Evolutionary conservation across 2,329 filamentous ascomycete genomes (phyloP), one percentile per base, ranked within the genome.

Genomic region (Microsporum audouinii): DNA sequence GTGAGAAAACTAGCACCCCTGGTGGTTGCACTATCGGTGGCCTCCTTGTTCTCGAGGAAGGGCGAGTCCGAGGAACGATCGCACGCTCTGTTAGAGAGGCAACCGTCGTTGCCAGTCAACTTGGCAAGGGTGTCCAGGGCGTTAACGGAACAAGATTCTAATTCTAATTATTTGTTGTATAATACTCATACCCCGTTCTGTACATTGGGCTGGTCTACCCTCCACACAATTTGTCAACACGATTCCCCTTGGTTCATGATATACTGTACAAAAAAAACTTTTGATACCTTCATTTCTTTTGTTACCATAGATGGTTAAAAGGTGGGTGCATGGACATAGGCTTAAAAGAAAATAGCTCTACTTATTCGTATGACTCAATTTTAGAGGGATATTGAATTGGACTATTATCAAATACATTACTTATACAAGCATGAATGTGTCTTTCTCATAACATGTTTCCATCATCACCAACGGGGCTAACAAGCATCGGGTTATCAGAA

Each of bases 21-120:
- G 83, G 82, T 39, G 83, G 84, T 0, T 86, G 83, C 69, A 86
- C 84, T 7, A 84, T 85, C 67, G 82, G 80, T 1, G 84, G 84
- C 0, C 67, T 86, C 64, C 72, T 84, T 70, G 82, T 83, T 27
- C 71, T 86, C 39, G 83, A 85, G 70, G 82, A 85, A 66, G 80
- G 78, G 1, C 76, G 75, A 0, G 77, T 84, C 14, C 75, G 82
- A 63, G 82, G 82, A 0, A 76, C 76, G 7, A 72, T 85, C 38
- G 76, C 80, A 2, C 77, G 78, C 62, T 80, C 80, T n/a, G 76
- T 85, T 17, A 73, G 82, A 63, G 82, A 84, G 68, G 81, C 82
- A 5, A 83, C 83, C n/a, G 78, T 79, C 38, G 77, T 84, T 62
- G 82, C 82, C 2, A 78, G 78, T 60, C 73, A 82, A 66, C 70